These are phyloP conservation scores for Mortierella hygrophila DNA, from an alignment of 192 early-diverging fungal genomes.

Conservation along the genomic window DNA sequence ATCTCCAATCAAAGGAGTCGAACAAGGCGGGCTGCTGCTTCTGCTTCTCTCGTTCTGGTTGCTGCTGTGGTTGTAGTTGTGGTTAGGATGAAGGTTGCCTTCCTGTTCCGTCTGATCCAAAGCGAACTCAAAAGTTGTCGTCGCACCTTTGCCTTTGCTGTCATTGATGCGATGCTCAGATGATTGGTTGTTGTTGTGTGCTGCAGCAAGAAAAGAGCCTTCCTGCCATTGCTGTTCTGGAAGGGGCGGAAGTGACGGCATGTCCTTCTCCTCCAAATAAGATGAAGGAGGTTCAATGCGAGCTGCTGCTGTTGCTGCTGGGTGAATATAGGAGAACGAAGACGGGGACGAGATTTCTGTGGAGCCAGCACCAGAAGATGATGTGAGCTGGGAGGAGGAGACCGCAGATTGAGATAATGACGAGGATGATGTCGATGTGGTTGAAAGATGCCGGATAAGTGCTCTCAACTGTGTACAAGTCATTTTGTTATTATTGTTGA, in stretches of 20 bases:
- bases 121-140: slow-evolving; percentile 10
- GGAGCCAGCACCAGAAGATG: background rate
- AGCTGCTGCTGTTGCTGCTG: too few species aligned
- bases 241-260: slow-evolving; percentile 13
- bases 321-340: background rate
- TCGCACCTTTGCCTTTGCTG: background rate
- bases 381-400: background rate
- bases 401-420: background rate
- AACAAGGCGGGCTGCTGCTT: background rate
- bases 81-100: background rate
- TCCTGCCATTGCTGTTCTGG: background rate
- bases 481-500: background rate
- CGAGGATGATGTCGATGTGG: slow-evolving; percentile 22
- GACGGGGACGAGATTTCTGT: slow-evolving; percentile 24
- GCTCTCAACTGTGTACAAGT: slow-evolving; percentile 38
- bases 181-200: slow-evolving; percentile 11
- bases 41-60: background rate
- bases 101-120: background rate
- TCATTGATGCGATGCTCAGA: slow-evolving; percentile 14
- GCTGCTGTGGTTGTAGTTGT: background rate
- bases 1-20: background rate
- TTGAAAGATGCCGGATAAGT: slow-evolving; percentile 38
- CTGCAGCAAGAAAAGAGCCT: slow-evolving; percentile 19
- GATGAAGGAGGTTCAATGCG: slow-evolving; percentile 10
- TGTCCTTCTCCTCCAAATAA: background rate